Evolutionary conservation across 2,329 filamentous ascomycete genomes (phyloP).

Genomic region (Colletotrichum sp.): DNA sequence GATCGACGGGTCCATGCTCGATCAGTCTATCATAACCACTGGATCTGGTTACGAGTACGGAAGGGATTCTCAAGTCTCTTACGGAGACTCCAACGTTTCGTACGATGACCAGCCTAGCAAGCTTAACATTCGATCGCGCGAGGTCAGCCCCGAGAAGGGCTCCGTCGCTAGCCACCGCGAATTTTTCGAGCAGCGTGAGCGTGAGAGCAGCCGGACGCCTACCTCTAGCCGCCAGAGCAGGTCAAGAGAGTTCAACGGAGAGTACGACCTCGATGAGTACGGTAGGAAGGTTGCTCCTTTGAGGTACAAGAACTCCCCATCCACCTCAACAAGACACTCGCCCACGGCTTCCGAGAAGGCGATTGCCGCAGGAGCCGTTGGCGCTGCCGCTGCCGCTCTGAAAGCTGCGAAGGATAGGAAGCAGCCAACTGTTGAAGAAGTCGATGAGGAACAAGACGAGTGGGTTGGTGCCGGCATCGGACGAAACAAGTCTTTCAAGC

Average conservation of each 20-base stretch:
- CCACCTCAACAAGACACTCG: constrained; percentile 52
- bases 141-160: constrained; percentile 46
- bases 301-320: constrained; percentile 55
- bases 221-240: constrained; percentile 39
- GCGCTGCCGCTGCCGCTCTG: constrained; percentile 56
- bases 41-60: constrained; percentile 43
- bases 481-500: constrained; percentile 70
- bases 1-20: constrained; percentile 73
- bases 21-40: constrained; percentile 71
- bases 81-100: constrained; percentile 32
- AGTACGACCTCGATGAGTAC: constrained; percentile 65
- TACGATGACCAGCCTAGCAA: constrained; percentile 33
- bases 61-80: constrained; percentile 15
- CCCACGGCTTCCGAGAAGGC: constrained; percentile 63
- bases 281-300: constrained; percentile 58
- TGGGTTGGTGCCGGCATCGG: constrained; percentile 57
- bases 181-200: constrained; percentile 43
- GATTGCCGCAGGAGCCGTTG: constrained; percentile 62
- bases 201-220: constrained; percentile 41
- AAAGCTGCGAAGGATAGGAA: constrained; percentile 53
- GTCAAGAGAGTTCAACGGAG: constrained; percentile 52
- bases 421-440: constrained; percentile 38
- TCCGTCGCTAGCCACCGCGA: constrained; percentile 45
- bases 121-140: constrained; percentile 33
- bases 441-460: constrained; percentile 36